Evolutionary conservation across 1,284 basidiomycete genomes (phyloP), one percentile per base, ranked within the genome.

Genomic region (Cryptococcus sp.): DNA sequence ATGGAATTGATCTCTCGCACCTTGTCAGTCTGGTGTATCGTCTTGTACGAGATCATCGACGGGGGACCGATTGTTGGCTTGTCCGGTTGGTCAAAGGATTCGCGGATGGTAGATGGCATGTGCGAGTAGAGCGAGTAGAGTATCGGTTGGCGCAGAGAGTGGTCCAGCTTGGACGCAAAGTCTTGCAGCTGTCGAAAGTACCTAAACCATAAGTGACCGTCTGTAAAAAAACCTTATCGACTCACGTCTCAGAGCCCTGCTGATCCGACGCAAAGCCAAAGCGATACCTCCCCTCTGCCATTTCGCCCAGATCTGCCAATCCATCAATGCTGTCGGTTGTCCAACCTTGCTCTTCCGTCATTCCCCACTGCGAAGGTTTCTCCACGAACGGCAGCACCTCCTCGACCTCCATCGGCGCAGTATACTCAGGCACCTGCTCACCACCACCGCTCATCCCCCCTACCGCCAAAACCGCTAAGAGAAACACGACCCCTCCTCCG

Each of bases 11-110:
- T 21, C n/a, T 31, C 28, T 22, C 28, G 43, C 14, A 34, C 47
- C 49, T 66, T 66, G 54, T 69, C 68, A 2, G 69, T 69, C 49
- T 68, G 65, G 50, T 64, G 60, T 42, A 71, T 66, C 28, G 50
- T 55, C 45, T 62, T 62, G 54, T 62, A 66, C 3, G 47, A 31
- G 32, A 63, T 52, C 58, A 69, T 65, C 11, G 53, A 36, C 11
- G 47, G 52, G 25, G 28, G 48, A 28, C 21, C 37, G 6, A 16
- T 45, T 14, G 44, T 38, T 31, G 22, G 11, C 25, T 25, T 21
- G 42, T 38, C 40, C 19, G 45, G 49, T 5, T 43, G 24, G 11
- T 49, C 50, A 9, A 57, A 23, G 32, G 46, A 16, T 23, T 43
- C 23, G 19, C 42, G 28, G 16, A 51, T 44, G 12, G 37, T 33